A percentile compares a stretch with the other conserved stretches of the same genome.
Evolutionary conservation across 306 rosid species (phyloP).

Genomic region (Cicer bijugum): DNA sequence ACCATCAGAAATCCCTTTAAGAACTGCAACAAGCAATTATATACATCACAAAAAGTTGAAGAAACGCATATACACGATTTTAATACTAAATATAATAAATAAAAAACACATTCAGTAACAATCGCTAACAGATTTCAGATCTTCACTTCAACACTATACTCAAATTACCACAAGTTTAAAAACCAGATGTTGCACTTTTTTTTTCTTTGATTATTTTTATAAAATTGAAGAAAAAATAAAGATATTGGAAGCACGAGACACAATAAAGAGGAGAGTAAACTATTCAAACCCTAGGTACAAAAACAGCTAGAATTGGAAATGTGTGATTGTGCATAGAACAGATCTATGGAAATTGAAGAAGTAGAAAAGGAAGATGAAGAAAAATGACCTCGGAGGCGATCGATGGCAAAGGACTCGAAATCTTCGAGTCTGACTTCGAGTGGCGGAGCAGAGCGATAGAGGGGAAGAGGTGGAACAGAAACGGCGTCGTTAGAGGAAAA

Average conservation of each 20-base stretch:
- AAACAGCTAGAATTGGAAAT: not conserved
- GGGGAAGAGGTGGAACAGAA: constrained; percentile 53
- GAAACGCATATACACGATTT: not conserved
- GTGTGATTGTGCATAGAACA: not conserved
- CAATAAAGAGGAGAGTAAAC: not conserved
- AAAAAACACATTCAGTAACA: not conserved
- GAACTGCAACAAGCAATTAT: constrained; percentile 65
- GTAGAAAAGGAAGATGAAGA: not conserved
- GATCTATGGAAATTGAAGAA: constrained; percentile 30
- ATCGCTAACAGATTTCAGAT: constrained; percentile 16
- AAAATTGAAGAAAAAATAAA: not conserved
- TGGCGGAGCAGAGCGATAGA: constrained; percentile 80
- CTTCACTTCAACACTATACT: constrained; percentile 11
- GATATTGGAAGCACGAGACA: not conserved
- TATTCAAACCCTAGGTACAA: constrained; percentile 34
- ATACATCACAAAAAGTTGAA: constrained; percentile 32
- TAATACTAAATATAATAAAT: not conserved
- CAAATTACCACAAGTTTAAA: not conserved
- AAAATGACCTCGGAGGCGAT: constrained; percentile 82
- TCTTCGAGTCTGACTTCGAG: constrained; percentile 91
- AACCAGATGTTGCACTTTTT: not conserved
- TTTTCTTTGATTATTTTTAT: not conserved
- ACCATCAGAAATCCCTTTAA: constrained; percentile 88
- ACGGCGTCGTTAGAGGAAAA: constrained; percentile 41
- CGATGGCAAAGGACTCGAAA: constrained; percentile 86